phyloP scores from a whole-genome alignment of 129 eudicot genomes.

The Sambucus nigra region DNA sequence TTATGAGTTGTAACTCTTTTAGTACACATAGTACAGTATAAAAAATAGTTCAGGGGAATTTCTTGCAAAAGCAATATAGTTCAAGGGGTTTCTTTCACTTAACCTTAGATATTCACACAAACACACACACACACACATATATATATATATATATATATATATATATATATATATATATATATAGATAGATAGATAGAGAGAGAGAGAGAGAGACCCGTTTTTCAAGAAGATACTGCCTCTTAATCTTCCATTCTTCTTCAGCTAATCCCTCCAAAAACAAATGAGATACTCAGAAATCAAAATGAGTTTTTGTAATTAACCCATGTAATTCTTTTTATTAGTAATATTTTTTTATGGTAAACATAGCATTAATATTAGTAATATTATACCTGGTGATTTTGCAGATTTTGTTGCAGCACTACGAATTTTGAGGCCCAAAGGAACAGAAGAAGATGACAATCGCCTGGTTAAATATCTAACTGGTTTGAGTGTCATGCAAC shows the following conservation, averaged over 20 bases:
- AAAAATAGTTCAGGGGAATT: not conserved
- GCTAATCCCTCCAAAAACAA: slow-evolving; percentile 43
- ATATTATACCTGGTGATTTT: slow-evolving; percentile 78
- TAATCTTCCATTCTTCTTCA: slow-evolving; percentile 87
- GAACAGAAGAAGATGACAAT: not conserved
- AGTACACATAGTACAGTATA: too few relatives aligned
- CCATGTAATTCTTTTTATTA: not conserved
- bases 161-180: too few relatives aligned
- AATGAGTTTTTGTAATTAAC: too few relatives aligned
- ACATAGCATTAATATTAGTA: too few relatives aligned
- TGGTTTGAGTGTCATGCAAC: slow-evolving; percentile 19
- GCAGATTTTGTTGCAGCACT: slow-evolving; percentile 83
- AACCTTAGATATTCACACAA: too few relatives aligned
- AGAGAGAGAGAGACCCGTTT: slow-evolving; percentile 48
- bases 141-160: too few relatives aligned
- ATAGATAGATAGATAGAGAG: too few relatives aligned
- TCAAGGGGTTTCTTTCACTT: too few relatives aligned
- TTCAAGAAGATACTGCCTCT: slow-evolving; percentile 60
- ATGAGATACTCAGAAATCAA: slow-evolving; percentile 6
- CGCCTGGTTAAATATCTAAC: slow-evolving; percentile 18
- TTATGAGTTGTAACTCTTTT: too few relatives aligned
- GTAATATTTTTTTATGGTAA: too few relatives aligned
- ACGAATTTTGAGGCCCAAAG: slow-evolving; percentile 30
- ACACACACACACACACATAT: too few relatives aligned
- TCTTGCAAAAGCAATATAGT: not conserved